Evolutionary conservation across 345 rosid genomes (phyloP), one percentile per base, ranked within the genome.

Genomic region (Physaria fendleri): DNA sequence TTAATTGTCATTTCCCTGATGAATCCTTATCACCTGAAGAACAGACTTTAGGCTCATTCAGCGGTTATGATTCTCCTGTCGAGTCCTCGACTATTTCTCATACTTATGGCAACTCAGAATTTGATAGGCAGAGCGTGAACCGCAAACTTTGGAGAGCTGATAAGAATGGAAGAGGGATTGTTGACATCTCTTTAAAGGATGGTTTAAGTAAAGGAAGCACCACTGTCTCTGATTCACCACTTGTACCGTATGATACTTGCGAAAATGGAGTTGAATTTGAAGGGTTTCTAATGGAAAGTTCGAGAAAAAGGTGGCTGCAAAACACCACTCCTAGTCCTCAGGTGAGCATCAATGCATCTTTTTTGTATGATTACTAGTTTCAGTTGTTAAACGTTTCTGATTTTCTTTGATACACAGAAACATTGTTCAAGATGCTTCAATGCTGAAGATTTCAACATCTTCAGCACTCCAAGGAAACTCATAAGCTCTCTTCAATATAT

Each of bases 401-500:
- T 37, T 11, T 16, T 16, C 13, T 55, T 4, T 56, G 14, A 41
- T 67, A 14, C 47, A 58, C 87, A 89, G 99, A 78, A 82, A 60
- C 76, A 87, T 12, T 73, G 60, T 35, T 85, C 88, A 42, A 80
- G 64, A 38, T 80, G 59, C 37, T 55, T 82, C 56, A 79, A 72
- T 40, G 76, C 71, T 8, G 89, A 82, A 56, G 72, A 76, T 67
- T 56, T 79, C 29, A 69, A 56, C 32, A 73, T 83, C 76, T 93
- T 78, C 65, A 86, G 78, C 27, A 89, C 95, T 37, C 97, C 94
- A 18, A 71, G 99, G 77, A 93, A 77, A 73, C 95, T n/a, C n/a
- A n/a, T n/a, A n/a, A n/a, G n/a, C n/a, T n/a, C n/a, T n/a, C n/a
- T n/a, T n/a, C n/a, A n/a, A n/a, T n/a, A n/a, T n/a, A n/a, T n/a